Base-by-base conservation (phyloP, 2,329 filamentous ascomycete genomes). In the Colletotrichum sp. region DNA sequence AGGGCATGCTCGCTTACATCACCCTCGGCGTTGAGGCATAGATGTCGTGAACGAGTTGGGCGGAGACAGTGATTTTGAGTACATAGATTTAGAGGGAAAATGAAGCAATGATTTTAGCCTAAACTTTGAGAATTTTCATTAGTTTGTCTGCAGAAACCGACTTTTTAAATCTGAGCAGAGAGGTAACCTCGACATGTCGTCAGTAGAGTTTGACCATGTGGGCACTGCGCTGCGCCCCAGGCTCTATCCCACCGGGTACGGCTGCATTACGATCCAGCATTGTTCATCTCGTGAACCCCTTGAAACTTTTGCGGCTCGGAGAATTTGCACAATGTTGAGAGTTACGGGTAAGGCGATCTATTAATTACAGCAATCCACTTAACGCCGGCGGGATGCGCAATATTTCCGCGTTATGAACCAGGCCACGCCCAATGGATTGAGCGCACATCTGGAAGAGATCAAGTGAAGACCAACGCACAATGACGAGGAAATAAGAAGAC, bases 1-100 rank as follows among this genome's bases (percentile, higher is more conserved):
- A 72, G 38, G 69, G 69, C 2, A 72, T 72, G 69, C 64, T 72
- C 9, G 69, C 69, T 12, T 72, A 72, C 57, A 72, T 72, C 27
- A 72, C 69, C 9, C 47, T 72, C 12, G 69, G 69, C 4, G 55
- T 72, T 47, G 69, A 72, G 57, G 69, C 64, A 27, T 72, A 67
- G 47, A 29, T 16, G 27, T 18, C 24, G 2, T 29, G 4, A 57
- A 29, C 27, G 54, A 29, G 43, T 21, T 51, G 16, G 54, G 13
- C 15, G 21, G 15, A 57, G 21, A 8, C 27, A 1, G 54, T 57
- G 54, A 57, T 57, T 57, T 29, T 29, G 13, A 51, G 54, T 57
- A 57, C 54, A 29, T 57, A 57, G 54, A 55, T 27, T 24, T 29
- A 16, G 8, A 57, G 27, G 21, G 0, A 29, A 55, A 57, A 27